Conservation (phyloP, 2,329 filamentous ascomycete species). For the Dactylellina leptospora region DNA sequence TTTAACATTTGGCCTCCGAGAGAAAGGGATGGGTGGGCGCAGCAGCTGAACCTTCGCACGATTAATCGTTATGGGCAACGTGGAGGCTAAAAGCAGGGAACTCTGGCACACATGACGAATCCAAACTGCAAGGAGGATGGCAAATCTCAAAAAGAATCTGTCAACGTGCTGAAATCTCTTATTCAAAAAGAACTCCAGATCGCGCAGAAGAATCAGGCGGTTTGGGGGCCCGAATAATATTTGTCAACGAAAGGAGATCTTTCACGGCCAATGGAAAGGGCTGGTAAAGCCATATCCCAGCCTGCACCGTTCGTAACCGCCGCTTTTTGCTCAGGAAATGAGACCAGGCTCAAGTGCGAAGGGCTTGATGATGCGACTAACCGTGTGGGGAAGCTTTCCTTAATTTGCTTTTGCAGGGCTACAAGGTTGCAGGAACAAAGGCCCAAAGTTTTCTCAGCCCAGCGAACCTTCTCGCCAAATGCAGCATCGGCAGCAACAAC, state of each 20-base stretch:
- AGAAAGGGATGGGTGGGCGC: background rate
- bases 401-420: constrained; percentile 40
- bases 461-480: background rate
- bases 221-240: background rate
- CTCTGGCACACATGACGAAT: constrained; percentile 25
- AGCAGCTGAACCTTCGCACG: constrained; percentile 34
- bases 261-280: background rate
- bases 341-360: constrained; percentile 26
- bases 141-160: constrained; percentile 34
- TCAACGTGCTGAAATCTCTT: too few species aligned
- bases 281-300: background rate
- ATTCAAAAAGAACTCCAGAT: too few species aligned
- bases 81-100: constrained; percentile 22
- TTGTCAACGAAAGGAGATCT: background rate
- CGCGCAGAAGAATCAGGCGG: too few species aligned
- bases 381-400: constrained; percentile 37
- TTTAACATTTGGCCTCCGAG: constrained; percentile 17
- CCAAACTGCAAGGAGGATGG: constrained; percentile 21
- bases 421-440: background rate
- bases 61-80: constrained; percentile 9
- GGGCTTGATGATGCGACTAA: constrained; percentile 17
- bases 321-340: constrained; percentile 45
- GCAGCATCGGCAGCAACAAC: background rate
- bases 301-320: constrained; percentile 25
- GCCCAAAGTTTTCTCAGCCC: background rate